Conservation (phyloP, 805 yeast genomes). For the Metschnikowia cerradonensis region DNA sequence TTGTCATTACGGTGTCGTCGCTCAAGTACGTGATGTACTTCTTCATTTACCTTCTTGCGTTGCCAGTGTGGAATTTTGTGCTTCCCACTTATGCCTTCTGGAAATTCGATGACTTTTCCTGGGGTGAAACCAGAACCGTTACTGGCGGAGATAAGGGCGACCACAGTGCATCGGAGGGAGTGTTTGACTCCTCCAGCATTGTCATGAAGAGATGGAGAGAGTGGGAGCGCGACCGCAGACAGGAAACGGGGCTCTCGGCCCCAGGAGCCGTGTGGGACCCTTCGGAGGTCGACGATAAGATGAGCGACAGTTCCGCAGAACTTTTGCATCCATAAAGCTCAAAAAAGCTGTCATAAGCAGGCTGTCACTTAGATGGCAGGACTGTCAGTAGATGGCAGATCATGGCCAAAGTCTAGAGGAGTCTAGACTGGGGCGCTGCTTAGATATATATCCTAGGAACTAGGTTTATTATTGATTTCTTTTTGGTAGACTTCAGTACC, state of each 20-base stretch:
- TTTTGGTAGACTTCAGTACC: too few species aligned
- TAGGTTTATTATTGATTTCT: too few species aligned
- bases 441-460: too few species aligned
- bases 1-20: conserved; percentile 76
- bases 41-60: conserved; percentile 68
- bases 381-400: too few species aligned
- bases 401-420: too few species aligned
- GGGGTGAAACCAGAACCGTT: conserved; percentile 93
- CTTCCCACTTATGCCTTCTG: conserved; percentile 85
- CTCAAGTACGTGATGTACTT: conserved; percentile 74
- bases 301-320: conserved; percentile 1
- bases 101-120: conserved; percentile 93
- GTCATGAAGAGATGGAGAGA: conserved; percentile 94
- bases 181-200: conserved; percentile 86
- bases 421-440: too few species aligned
- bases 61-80: conserved; percentile 93
- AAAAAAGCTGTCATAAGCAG: too few species aligned
- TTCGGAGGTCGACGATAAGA: conserved; percentile 18
- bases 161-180: conserved; percentile 71
- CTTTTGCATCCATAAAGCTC: neutral
- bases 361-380: too few species aligned
- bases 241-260: conserved; percentile 22
- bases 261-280: conserved; percentile 48
- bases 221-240: conserved; percentile 67
- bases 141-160: conserved; percentile 61